Evolutionary conservation across 768 basidiomycete genomes (phyloP), one percentile per base, ranked within the genome.

Genomic region (Auriculariales sp.): DNA sequence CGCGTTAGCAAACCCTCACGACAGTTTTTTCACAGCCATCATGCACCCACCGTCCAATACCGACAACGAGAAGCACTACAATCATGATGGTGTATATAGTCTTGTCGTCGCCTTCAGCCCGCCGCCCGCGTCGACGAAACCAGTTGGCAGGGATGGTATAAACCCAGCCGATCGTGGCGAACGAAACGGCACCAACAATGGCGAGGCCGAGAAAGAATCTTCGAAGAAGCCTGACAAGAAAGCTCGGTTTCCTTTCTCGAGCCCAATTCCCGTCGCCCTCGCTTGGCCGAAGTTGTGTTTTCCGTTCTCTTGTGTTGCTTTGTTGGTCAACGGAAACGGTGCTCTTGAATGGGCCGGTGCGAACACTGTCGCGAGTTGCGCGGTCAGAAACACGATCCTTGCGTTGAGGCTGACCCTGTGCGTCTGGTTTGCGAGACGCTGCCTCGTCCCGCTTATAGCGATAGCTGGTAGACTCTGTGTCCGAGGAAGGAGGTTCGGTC

Each of bases 191-290:
- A 9, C 86, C 85, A 11, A 90, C 72, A 50, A 88, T 70, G 27
- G 87, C 85, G 12, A 89, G 67, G 22, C 87, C 87, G 24, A 90
- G 61, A 11, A 89, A 55, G 60, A 89, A 81, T n/a, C 85, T 78
- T 34, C 74, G 76, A 48, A 83, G 53, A 55, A 87, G 75, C 28
- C 71, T 67, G 51, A 64, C 67, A 9, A 86, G 33, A 33, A 84
- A 51, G 31, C 79, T 68, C 2, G 66, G 66, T 34, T 12, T 48
- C 34, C 49, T 27, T 69, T 66, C 31, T 72, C 66, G 42, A n/a
- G n/a, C n/a, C n/a, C n/a, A n/a, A n/a, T 73, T 58, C 9, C 71
- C 54, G 19, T 65, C 66, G 5, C 62, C 71, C 53, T 73, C 75
- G 46, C 83, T 80, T 55, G 69, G 70, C 28, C 83, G 67, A 34